Evolutionary conservation across 73 alveolate species (phyloP).

Genomic region (Paramecium caudatum): DNA sequence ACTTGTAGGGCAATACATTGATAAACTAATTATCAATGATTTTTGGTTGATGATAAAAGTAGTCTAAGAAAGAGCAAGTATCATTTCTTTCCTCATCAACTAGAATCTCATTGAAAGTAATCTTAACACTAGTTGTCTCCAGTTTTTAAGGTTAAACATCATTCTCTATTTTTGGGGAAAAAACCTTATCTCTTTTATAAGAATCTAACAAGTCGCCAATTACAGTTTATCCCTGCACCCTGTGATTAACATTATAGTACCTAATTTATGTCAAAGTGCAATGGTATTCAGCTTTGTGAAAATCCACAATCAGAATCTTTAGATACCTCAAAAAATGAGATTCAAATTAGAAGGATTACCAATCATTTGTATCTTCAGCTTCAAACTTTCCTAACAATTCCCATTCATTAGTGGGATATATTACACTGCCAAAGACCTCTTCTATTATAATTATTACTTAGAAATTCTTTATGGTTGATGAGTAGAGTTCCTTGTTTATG

Average conservation of each 20-base stretch:
- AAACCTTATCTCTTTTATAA: background rate
- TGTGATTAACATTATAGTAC: background rate
- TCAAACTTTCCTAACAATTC: constrained; percentile 30
- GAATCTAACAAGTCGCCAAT: constrained; percentile 50
- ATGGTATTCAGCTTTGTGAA: constrained; percentile 6
- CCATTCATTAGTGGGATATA: constrained; percentile 59
- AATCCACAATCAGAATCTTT: constrained; percentile 18
- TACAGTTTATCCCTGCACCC: constrained; percentile 41
- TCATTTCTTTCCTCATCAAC: background rate
- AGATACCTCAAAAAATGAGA: constrained; percentile 5
- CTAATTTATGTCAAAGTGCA: constrained; percentile 45
- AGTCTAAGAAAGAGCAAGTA: background rate
- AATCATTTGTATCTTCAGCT: constrained; percentile 50
- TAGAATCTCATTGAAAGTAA: constrained; percentile 1
- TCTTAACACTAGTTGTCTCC: background rate
- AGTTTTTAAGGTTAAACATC: background rate
- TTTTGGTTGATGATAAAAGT: background rate
- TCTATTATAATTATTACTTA: background rate
- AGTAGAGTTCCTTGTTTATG: constrained; percentile 30
- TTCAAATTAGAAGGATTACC: constrained; percentile 5
- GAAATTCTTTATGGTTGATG: constrained; percentile 37
- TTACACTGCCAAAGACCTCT: constrained; percentile 25
- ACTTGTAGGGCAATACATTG: background rate
- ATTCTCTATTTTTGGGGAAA: background rate
- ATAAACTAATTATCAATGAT: background rate